Base-by-base conservation (phyloP, 331 rosid genomes). In the Rosa hybrid region DNA sequence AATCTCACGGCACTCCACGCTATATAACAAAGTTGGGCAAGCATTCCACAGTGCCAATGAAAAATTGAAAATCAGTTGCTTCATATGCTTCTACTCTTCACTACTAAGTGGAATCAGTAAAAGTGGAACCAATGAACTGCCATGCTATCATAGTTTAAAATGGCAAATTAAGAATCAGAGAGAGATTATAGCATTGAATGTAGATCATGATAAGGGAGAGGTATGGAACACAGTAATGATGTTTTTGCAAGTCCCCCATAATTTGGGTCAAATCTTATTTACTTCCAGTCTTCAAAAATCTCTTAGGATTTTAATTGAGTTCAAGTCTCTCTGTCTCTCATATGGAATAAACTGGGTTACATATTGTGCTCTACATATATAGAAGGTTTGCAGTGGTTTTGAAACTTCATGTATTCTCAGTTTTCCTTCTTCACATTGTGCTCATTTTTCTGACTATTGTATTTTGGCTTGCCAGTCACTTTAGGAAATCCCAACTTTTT, bases 401-500 rank as follows among this genome's bases (percentile, higher is more conserved):
- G 7, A 14, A n/a, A 11, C 53, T 44, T 21, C 23, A 11, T 8
- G 8, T 75, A 20, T 59, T 57, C 16, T 46, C 21, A 48, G 20
- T 39, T 34, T 79, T 71, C 14, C 42, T 13, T 8, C 50, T 54
- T 56, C 21, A 30, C 34, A 12, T 4, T 27, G 11, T 56, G 39
- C 17, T 2, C 44, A 54, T 41, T 59, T 60, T 49, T 71, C 34
- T 49, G 10, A 50, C 3, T 46, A n/a, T 1, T 23, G 18, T 68
- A 56, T 9, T 27, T 78, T 38, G 12, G 78, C 23, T 72, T 72
- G 44, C 30, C 27, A 79, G 83, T 75, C 64, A 79, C 46, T 62
- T 79, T 8, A 70, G 59, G 86, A 75, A 79, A 16, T 38, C 20
- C 10, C 75, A 17, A 23, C 16, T 48, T 8, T 41, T 34, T 71